Evolutionary conservation across 1,139 yeast species (phyloP).

Genomic region (Spathaspora sp.): DNA sequence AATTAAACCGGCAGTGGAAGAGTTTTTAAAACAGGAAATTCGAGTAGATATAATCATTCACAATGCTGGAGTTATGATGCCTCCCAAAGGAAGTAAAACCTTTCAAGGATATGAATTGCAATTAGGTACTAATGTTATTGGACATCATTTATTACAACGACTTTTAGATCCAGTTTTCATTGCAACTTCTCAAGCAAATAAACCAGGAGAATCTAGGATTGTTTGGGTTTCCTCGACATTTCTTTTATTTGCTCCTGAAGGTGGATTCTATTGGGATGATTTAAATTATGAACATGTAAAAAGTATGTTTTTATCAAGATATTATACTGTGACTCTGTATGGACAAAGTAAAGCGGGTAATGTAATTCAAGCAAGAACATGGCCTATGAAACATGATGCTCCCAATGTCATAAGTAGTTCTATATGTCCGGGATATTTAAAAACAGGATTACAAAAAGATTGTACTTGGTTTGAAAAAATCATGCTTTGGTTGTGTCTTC

Average conservation of each 20-base stretch:
- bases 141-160: constrained; percentile 48
- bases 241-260: constrained; percentile 34
- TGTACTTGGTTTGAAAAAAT: constrained; percentile 11
- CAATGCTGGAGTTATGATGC: constrained; percentile 51
- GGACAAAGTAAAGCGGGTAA: constrained; percentile 52
- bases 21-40: constrained; percentile 22
- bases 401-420: constrained; percentile 35
- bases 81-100: constrained; percentile 28
- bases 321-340: constrained; percentile 18
- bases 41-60: constrained; percentile 45
- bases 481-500: constrained; percentile 5
- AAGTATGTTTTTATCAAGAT: neutral
- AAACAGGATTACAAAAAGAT: constrained; percentile 41
- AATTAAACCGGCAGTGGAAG: constrained; percentile 38
- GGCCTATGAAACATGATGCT: constrained; percentile 39
- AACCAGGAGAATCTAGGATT: constrained; percentile 29
- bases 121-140: constrained; percentile 49
- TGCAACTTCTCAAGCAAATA: constrained; percentile 23
- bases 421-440: constrained; percentile 48
- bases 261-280: constrained; percentile 44
- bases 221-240: constrained; percentile 49
- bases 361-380: constrained; percentile 40
- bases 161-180: constrained; percentile 43
- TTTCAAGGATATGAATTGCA: constrained; percentile 14
- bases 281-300: constrained; percentile 18